Percentiles rank a stretch among this genome's conserved stretches.
Conservation (phyloP, 2,329 filamentous ascomycete genomes). For the Pseudogymnoascus sp. region DNA sequence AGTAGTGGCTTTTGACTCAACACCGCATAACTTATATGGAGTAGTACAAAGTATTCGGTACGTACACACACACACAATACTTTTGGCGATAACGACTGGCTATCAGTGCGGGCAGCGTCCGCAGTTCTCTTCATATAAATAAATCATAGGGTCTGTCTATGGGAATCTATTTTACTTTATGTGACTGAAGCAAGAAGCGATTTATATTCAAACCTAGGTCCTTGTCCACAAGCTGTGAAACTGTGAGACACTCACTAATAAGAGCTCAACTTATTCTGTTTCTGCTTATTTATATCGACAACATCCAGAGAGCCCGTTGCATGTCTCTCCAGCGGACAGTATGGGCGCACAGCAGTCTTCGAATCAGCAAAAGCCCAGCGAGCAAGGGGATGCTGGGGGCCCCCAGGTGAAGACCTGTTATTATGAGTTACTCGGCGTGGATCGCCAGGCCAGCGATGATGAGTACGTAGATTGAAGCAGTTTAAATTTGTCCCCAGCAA, state of each 20-base stretch:
- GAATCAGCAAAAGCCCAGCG: slow-evolving; percentile 9
- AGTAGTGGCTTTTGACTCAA: not conserved
- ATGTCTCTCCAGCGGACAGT: not conserved
- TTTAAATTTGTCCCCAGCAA: not conserved
- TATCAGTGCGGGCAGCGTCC: not conserved
- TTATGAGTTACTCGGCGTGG: slow-evolving; percentile 74
- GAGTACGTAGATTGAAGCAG: slow-evolving; percentile 48
- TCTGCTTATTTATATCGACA: not conserved
- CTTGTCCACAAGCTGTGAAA: not conserved
- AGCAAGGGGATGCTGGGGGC: slow-evolving; percentile 10
- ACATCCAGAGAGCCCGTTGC: not conserved
- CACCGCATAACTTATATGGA: not conserved
- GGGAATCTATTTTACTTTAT: not conserved
- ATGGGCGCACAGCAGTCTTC: slow-evolving; percentile 27
- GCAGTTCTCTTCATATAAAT: not conserved
- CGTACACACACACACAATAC: not conserved
- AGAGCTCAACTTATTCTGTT: not conserved
- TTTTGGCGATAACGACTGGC: not conserved
- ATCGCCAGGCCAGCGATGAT: slow-evolving; percentile 66
- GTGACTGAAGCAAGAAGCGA: not conserved
- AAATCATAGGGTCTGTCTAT: not conserved
- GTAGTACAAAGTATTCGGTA: not conserved
- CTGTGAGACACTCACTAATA: not conserved
- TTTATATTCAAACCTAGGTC: not conserved
- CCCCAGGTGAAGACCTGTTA: slow-evolving; percentile 58